Evolutionary conservation across 2,329 filamentous ascomycete species (phyloP).

Genomic region (Hymenoscyphus occultus): DNA sequence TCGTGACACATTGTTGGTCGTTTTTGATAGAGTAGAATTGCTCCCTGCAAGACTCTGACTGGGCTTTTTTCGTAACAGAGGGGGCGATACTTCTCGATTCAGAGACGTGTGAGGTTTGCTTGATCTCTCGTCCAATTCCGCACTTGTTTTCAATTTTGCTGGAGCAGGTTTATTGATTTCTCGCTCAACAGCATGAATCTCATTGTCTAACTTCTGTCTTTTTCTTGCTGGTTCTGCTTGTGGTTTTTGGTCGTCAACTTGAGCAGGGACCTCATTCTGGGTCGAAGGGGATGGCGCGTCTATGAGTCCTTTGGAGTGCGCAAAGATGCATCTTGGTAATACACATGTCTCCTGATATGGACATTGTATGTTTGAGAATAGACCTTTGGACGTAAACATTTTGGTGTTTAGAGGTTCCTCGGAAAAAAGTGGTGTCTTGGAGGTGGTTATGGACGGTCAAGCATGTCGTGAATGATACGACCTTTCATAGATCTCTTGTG

Average conservation of each 20-base stretch:
- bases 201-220: slow-evolving; percentile 31
- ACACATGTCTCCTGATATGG: slow-evolving; percentile 33
- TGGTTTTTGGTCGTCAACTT: slow-evolving; percentile 14
- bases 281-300: not conserved
- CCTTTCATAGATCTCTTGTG: not conserved
- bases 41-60: not conserved
- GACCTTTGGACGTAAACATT: slow-evolving; percentile 37
- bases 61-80: slow-evolving; percentile 10
- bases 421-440: not conserved
- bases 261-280: not conserved
- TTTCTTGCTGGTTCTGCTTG: slow-evolving; percentile 36
- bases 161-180: not conserved
- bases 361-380: slow-evolving; percentile 34
- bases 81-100: slow-evolving; percentile 5
- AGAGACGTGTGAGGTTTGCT: not conserved
- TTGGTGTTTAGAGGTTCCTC: slow-evolving; percentile 34
- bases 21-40: not conserved
- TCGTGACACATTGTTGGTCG: not conserved
- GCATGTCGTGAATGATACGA: not conserved
- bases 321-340: slow-evolving; percentile 36
- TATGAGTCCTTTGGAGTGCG: slow-evolving; percentile 22
- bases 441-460: not conserved
- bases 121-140: not conserved
- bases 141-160: not conserved
- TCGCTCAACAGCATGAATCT: slow-evolving; percentile 7